Evolutionary conservation across 768 basidiomycete species (phyloP).

Genomic region (Steccherinum ochraceum): DNA sequence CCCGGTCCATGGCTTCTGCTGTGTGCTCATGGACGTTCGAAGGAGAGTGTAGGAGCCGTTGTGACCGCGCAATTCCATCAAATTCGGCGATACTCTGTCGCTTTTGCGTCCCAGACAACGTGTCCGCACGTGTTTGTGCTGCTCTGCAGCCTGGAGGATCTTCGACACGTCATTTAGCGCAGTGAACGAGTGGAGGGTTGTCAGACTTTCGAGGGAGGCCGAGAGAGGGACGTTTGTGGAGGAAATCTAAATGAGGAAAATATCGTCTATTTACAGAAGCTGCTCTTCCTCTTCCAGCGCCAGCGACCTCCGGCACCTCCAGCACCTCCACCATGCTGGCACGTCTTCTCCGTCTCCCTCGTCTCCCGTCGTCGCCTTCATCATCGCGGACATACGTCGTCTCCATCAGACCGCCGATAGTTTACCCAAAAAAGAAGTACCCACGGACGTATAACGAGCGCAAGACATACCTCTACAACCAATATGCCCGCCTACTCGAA

Average conservation of each 20-base stretch:
- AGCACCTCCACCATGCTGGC: constrained; percentile 16
- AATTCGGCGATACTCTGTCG: background rate
- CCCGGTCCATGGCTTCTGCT: background rate
- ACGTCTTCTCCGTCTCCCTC: constrained; percentile 8
- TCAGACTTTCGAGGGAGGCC: too few species aligned
- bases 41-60: background rate
- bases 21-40: background rate
- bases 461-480: constrained; percentile 76
- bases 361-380: background rate
- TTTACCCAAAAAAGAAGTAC: constrained; percentile 44
- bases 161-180: background rate
- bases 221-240: too few species aligned
- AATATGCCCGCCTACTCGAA: constrained; percentile 69
- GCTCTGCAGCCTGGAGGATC: background rate
- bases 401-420: constrained; percentile 44
- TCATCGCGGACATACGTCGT: constrained; percentile 29
- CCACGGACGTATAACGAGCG: constrained; percentile 72
- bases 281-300: too few species aligned
- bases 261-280: too few species aligned
- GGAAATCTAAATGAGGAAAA: too few species aligned
- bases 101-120: too few species aligned
- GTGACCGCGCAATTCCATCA: background rate
- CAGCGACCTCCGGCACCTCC: too few species aligned
- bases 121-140: background rate
- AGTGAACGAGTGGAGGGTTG: too few species aligned